These are phyloP conservation scores for Crithidia sp. DNA, from an alignment of 208 protist species.

Conservation along the genomic window DNA sequence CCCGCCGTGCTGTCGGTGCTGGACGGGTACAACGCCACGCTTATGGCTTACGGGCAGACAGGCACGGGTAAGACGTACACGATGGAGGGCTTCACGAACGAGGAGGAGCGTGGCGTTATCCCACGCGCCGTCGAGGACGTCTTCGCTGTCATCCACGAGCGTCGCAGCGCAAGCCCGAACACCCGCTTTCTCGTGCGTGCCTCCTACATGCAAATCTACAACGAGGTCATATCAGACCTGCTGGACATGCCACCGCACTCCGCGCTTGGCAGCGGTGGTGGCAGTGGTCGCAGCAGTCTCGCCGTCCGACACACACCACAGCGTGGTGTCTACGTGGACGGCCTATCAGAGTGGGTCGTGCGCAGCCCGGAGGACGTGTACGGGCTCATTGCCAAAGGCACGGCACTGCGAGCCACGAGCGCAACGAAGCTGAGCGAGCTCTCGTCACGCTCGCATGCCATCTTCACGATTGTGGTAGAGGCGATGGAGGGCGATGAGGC, in stretches of 20 bases:
- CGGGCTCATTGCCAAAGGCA: conserved; percentile 85
- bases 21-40: conserved; percentile 84
- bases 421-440: conserved; percentile 93
- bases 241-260: conserved; percentile 37
- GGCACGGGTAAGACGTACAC: conserved; percentile 90
- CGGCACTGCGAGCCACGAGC: conserved; percentile 62
- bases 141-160: conserved; percentile 52
- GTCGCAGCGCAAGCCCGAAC: conserved; percentile 16
- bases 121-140: conserved; percentile 68
- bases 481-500: conserved; percentile 53
- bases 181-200: conserved; percentile 62
- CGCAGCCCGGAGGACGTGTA: conserved; percentile 91
- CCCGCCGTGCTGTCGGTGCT: conserved; percentile 77
- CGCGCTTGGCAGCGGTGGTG: not conserved
- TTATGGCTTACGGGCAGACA: conserved; percentile 92
- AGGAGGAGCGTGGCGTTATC: conserved; percentile 85
- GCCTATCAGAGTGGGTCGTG: conserved; percentile 92
- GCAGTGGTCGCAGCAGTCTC: conserved; percentile 25
- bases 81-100: conserved; percentile 87
- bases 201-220: conserved; percentile 93
- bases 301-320: conserved; percentile 74
- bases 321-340: conserved; percentile 92
- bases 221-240: conserved; percentile 88
- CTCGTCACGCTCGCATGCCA: conserved; percentile 96
- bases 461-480: conserved; percentile 89